Conservation (phyloP, 139 green algal species). For the Zygnema circumcarinatum region DNA sequence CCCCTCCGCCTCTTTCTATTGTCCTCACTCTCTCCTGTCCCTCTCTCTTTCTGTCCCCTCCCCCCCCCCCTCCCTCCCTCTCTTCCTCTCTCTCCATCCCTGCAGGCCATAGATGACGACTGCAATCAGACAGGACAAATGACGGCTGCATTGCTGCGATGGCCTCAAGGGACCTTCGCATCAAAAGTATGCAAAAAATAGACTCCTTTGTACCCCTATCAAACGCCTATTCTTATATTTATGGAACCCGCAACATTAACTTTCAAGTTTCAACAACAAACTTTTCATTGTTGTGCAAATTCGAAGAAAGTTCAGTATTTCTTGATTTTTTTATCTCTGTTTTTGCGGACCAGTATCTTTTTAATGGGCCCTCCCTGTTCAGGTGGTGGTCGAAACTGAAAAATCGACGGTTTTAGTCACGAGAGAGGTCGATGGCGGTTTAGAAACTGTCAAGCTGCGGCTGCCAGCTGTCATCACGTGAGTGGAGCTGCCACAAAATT, state of each 20-base stretch:
- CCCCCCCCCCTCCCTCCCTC: no score
- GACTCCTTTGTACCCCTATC: neutral
- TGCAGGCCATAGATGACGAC: constrained; percentile 93
- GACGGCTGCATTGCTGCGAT: constrained; percentile 84
- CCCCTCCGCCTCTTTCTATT: neutral
- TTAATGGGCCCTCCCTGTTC: neutral
- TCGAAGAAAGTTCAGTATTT: no score
- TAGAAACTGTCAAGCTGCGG: constrained; percentile 72
- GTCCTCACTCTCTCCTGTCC: no score
- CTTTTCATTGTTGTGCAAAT: no score
- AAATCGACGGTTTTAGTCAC: constrained; percentile 61
- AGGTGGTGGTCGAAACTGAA: constrained; percentile 30
- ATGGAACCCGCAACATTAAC: no score
- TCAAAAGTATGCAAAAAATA: constrained; percentile 74
- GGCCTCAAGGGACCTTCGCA: constrained; percentile 92
- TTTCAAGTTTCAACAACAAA: no score
- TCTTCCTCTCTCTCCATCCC: no score
- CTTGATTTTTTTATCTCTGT: no score
- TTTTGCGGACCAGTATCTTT: no score
- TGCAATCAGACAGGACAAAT: constrained; percentile 84
- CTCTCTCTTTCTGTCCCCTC: no score
- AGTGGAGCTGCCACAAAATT: constrained; percentile 12
- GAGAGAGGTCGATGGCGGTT: constrained; percentile 85
- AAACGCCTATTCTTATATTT: no score
- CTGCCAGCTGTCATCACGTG: constrained; percentile 89